Conservation (phyloP, 164 flowering plant species). For the Amborella trichopoda region DNA sequence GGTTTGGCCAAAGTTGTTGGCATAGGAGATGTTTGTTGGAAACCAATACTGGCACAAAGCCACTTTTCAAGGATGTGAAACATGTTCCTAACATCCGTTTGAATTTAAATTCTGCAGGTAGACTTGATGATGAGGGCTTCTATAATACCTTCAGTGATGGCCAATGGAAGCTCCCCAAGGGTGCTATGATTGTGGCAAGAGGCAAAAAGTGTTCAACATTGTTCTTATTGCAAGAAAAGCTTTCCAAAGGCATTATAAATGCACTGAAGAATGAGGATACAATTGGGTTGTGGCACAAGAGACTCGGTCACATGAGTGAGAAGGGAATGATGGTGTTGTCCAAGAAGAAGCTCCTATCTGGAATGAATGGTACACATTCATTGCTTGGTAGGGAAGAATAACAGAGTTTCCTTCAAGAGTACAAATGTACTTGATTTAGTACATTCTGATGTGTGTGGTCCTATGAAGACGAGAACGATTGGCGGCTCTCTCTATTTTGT, state of each 20-base stretch:
- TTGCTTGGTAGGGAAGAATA: slow-evolving; percentile 42
- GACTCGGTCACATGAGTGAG: slow-evolving; percentile 3
- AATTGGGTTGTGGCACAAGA: slow-evolving; percentile 1
- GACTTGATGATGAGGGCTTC: neutral
- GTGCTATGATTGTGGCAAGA: neutral
- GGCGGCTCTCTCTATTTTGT: slow-evolving; percentile 1
- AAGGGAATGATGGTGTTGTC: neutral
- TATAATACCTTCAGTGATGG: neutral
- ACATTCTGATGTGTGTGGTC: neutral
- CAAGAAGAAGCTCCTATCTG: slow-evolving; percentile 1
- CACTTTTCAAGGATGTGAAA: neutral
- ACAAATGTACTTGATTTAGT: neutral
- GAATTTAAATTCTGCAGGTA: neutral
- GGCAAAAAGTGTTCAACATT: neutral
- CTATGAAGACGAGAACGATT: neutral
- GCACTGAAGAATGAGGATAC: neutral
- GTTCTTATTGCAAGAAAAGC: neutral
- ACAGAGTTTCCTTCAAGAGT: slow-evolving; percentile 2
- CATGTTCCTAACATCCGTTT: neutral
- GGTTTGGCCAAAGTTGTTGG: neutral
- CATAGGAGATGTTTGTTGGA: neutral
- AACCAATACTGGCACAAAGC: neutral
- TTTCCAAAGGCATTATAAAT: neutral
- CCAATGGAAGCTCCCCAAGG: neutral
- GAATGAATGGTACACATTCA: slow-evolving; percentile 15